A percentile compares a stretch with the other conserved stretches of the same genome.
phyloP scores from a whole-genome alignment of 345 rosid species.

The Durio zibethinus region DNA sequence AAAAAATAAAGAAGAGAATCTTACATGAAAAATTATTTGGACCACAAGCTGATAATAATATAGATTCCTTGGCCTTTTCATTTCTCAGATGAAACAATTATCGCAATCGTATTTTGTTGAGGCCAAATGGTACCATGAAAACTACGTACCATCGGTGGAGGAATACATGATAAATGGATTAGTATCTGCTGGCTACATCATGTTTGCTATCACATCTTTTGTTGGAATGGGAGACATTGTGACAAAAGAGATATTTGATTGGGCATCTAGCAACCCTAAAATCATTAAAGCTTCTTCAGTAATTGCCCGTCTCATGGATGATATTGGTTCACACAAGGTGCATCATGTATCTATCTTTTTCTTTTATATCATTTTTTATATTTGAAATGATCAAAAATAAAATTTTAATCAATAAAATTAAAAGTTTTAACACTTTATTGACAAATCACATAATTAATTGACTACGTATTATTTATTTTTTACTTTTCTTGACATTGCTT shows the following conservation, averaged over 20 bases:
- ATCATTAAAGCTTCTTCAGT: slow-evolving; percentile 15
- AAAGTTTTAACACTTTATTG: too few relatives aligned
- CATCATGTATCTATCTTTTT: too few relatives aligned
- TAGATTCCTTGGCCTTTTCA: too few relatives aligned
- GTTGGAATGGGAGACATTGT: slow-evolving; percentile 31
- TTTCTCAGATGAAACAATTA: slow-evolving; percentile 28
- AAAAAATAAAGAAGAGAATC: too few relatives aligned
- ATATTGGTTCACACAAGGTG: slow-evolving; percentile 19
- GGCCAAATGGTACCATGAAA: slow-evolving; percentile 29
- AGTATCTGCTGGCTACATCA: slow-evolving; percentile 1
- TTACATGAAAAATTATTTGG: too few relatives aligned
- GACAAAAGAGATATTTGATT: slow-evolving; percentile 22
- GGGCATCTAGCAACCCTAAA: slow-evolving; percentile 19
- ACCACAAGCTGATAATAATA: too few relatives aligned
- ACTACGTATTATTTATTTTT: too few relatives aligned
- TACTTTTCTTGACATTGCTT: too few relatives aligned
- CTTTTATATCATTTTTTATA: too few relatives aligned
- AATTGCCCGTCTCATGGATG: slow-evolving; percentile 34
- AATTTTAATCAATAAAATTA: too few relatives aligned
- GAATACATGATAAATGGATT: slow-evolving; percentile 26
- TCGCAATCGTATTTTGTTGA: slow-evolving; percentile 20
- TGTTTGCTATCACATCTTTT: slow-evolving; percentile 18
- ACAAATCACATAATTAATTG: too few relatives aligned
- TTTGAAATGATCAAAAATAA: too few relatives aligned
- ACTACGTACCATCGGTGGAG: slow-evolving; percentile 26